A percentile compares a stretch with the other conserved stretches of the same genome.
These are phyloP conservation scores for Saitozyma sp. DNA, from an alignment of 768 basidiomycete genomes.

Conservation along the genomic window DNA sequence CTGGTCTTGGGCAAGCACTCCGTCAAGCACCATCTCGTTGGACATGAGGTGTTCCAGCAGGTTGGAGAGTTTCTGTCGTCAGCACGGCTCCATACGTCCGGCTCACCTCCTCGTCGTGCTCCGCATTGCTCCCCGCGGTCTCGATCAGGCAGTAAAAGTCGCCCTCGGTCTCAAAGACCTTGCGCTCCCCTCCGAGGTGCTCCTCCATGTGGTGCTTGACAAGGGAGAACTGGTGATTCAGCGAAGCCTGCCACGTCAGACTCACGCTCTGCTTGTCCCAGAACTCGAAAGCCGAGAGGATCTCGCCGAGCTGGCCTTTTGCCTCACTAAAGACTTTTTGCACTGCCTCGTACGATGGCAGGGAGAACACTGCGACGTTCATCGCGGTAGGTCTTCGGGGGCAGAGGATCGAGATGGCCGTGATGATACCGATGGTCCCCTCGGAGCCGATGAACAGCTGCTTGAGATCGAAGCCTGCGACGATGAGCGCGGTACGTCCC, in stretches of 20 bases:
- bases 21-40: conserved; percentile 78
- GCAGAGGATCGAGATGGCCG: conserved; percentile 90
- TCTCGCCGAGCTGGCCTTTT: conserved; percentile 82
- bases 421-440: conserved; percentile 92
- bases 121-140: conserved; percentile 86
- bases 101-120: conserved; percentile 87
- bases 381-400: conserved; percentile 73
- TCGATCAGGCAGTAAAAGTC: conserved; percentile 88
- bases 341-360: conserved; percentile 82
- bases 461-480: conserved; percentile 89
- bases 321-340: conserved; percentile 79
- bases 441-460: conserved; percentile 98
- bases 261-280: conserved; percentile 68
- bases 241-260: conserved; percentile 23
- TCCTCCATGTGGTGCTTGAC: conserved; percentile 62
- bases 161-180: conserved; percentile 70
- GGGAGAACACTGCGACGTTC: conserved; percentile 87
- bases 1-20: conserved; percentile 86
- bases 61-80: conserved; percentile 72
- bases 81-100: background rate
- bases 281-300: conserved; percentile 95
- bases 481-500: background rate
- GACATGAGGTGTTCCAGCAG: conserved; percentile 77
- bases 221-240: conserved; percentile 57
- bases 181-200: conserved; percentile 63